A percentile compares a stretch with the other conserved stretches of the same genome.
Conservation (phyloP, 140 eudicot genomes). For the Anethum foeniculum region DNA sequence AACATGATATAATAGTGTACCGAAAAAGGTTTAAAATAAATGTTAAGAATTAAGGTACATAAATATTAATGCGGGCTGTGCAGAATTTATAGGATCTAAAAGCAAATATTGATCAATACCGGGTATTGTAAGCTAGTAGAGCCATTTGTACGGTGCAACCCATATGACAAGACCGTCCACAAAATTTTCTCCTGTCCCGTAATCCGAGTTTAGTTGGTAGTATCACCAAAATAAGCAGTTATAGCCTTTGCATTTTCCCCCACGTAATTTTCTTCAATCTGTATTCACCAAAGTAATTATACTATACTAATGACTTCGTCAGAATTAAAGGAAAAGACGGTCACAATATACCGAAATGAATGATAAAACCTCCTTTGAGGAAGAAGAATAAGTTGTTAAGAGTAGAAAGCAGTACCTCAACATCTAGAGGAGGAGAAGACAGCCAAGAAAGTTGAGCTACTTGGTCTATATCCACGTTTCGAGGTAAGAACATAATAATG, state of each 20-base stretch:
- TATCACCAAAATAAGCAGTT: constrained; percentile 58
- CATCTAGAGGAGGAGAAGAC: constrained; percentile 66
- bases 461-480: constrained; percentile 55
- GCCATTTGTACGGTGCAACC: neutral
- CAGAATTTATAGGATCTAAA: neutral
- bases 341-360: neutral
- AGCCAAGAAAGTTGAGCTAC: constrained; percentile 70
- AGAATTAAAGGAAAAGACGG: neutral
- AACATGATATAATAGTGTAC: neutral
- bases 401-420: constrained; percentile 41
- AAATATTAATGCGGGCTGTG: neutral
- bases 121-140: neutral
- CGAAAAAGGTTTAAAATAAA: neutral
- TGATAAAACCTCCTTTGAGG: neutral
- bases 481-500: constrained; percentile 74
- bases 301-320: neutral
- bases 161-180: neutral
- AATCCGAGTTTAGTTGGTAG: constrained; percentile 16
- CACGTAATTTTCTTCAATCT: constrained; percentile 61
- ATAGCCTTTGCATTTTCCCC: constrained; percentile 42
- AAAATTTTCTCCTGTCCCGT: neutral
- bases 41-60: neutral
- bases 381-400: neutral
- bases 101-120: neutral
- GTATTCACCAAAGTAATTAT: constrained; percentile 12